These are phyloP conservation scores for Cornus kousa DNA, from an alignment of 148 eudicot species.

Conservation along the genomic window DNA sequence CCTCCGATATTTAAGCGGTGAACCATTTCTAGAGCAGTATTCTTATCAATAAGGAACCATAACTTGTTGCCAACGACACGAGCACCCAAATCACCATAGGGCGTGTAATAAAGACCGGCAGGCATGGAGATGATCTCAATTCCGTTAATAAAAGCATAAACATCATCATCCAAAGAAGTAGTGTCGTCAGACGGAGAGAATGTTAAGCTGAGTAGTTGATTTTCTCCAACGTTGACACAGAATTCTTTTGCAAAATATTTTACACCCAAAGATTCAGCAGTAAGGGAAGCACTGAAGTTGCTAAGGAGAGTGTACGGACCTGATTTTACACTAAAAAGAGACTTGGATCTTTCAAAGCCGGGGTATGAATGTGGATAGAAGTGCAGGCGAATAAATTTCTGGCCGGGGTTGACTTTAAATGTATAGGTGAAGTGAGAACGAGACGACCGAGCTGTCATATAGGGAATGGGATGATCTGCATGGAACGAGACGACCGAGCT, in stretches of 20 bases:
- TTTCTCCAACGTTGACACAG: conserved; percentile 13
- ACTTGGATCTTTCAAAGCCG: conserved; percentile 13
- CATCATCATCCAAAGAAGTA: too few species aligned
- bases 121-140: conserved; percentile 50
- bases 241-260: conserved; percentile 19
- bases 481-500: conserved; percentile 8
- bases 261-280: conserved; percentile 10
- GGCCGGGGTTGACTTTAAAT: conserved; percentile 20
- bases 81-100: not conserved
- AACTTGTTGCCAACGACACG: conserved; percentile 17
- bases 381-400: conserved; percentile 28
- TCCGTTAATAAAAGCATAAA: conserved; percentile 44
- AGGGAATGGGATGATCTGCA: conserved; percentile 4
- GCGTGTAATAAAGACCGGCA: conserved; percentile 25
- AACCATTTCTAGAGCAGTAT: conserved; percentile 34
- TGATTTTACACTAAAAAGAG: conserved; percentile 31
- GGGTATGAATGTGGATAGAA: conserved; percentile 22
- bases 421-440: conserved; percentile 14
- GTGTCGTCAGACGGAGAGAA: conserved; percentile 24
- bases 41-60: not conserved
- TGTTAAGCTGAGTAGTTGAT: conserved; percentile 16
- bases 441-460: conserved; percentile 16
- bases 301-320: conserved; percentile 36
- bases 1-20: conserved; percentile 33
- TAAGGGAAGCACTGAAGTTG: conserved; percentile 41